Evolutionary conservation across 306 rosid species (phyloP).

Genomic region (Begonia loranthoides): DNA sequence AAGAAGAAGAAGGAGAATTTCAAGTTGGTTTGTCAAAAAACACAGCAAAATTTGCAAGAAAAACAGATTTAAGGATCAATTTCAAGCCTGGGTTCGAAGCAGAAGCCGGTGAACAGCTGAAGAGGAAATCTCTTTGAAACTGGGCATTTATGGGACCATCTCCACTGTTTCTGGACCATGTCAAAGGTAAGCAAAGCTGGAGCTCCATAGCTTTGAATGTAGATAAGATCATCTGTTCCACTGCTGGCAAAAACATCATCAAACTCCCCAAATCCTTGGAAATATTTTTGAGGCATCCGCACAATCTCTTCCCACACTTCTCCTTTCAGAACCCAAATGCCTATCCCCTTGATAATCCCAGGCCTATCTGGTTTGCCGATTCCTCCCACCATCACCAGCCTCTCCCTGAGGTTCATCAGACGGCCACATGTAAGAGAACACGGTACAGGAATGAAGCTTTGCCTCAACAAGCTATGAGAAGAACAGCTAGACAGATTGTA

Average conservation of each 20-base stretch:
- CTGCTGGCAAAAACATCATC: constrained; percentile 93
- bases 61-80: constrained; percentile 43
- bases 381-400: constrained; percentile 98
- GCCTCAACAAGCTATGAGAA: constrained; percentile 36
- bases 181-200: constrained; percentile 74
- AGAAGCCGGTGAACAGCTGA: constrained; percentile 89
- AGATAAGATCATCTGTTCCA: constrained; percentile 65
- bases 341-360: constrained; percentile 89
- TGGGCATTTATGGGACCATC: constrained; percentile 92
- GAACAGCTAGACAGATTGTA: constrained; percentile 39
- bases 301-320: constrained; percentile 68
- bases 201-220: constrained; percentile 91
- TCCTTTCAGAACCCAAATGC: constrained; percentile 76
- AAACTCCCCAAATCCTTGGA: constrained; percentile 94
- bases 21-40: no score
- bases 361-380: constrained; percentile 68
- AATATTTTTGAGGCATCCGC: constrained; percentile 81
- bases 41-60: not conserved
- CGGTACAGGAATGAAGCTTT: constrained; percentile 60
- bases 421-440: constrained; percentile 90
- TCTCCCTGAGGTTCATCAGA: constrained; percentile 76
- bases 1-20: no score
- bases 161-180: constrained; percentile 63
- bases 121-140: constrained; percentile 77
- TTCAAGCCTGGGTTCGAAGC: constrained; percentile 93